Conservation (phyloP, 192 early-diverging fungal genomes). For the Coemansia sp. region DNA sequence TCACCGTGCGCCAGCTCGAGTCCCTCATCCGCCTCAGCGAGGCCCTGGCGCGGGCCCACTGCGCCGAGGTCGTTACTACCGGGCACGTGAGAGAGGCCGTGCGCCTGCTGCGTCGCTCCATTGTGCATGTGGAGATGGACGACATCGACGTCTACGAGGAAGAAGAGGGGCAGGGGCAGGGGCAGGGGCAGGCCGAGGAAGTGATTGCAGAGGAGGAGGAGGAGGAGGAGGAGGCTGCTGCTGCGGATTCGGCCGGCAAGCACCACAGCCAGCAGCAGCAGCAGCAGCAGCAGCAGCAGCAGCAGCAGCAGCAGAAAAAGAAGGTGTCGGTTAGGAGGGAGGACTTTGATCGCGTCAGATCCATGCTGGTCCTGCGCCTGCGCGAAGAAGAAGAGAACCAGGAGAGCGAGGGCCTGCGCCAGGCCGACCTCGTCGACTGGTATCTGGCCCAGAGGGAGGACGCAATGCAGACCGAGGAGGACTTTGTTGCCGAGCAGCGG, state of each 20-base stretch:
- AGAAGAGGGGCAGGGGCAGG: constrained; percentile 5
- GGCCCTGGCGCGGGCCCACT: constrained; percentile 88
- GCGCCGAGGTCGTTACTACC: constrained; percentile 62
- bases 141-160: constrained; percentile 65
- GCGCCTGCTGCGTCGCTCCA: constrained; percentile 81
- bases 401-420: constrained; percentile 50
- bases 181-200: constrained; percentile 17
- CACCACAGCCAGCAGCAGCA: too few species aligned
- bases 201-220: background rate
- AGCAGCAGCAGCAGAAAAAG: too few species aligned
- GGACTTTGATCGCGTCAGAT: constrained; percentile 55
- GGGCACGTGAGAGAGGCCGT: constrained; percentile 82
- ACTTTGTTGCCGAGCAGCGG: constrained; percentile 57
- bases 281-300: too few species aligned
- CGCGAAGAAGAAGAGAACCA: constrained; percentile 11
- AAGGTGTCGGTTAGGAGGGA: constrained; percentile 64
- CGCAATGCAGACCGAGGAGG: constrained; percentile 61
- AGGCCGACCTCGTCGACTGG: constrained; percentile 64
- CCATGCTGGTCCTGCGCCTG: constrained; percentile 56
- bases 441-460: constrained; percentile 70
- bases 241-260: constrained; percentile 7
- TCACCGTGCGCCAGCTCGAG: constrained; percentile 96
- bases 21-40: constrained; percentile 95
- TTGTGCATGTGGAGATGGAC: constrained; percentile 81
- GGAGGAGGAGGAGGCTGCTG: constrained; percentile 26